Percentiles rank a stretch among this genome's conserved stretches.
Evolutionary conservation across 108 stramenopile species (phyloP).

Genomic region (Cyclotella choctawhatcheeana): DNA sequence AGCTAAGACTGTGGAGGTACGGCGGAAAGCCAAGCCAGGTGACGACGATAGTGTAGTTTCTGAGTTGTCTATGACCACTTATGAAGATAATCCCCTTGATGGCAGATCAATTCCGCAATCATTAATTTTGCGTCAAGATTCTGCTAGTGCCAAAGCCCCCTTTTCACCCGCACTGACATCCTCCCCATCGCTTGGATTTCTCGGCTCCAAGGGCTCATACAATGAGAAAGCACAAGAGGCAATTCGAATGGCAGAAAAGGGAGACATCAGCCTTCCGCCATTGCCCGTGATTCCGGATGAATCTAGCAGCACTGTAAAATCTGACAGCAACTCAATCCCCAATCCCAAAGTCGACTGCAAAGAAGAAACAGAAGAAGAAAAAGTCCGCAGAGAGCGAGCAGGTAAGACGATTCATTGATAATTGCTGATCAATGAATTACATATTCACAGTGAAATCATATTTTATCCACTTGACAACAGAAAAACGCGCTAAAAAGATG

Average conservation of each 20-base stretch:
- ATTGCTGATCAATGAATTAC: no score
- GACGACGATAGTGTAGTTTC: constrained; percentile 45
- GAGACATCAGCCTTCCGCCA: constrained; percentile 18
- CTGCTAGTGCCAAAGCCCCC: constrained; percentile 16
- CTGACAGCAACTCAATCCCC: not conserved
- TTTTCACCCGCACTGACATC: constrained; percentile 26
- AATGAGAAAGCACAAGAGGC: constrained; percentile 20
- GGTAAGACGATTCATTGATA: not conserved
- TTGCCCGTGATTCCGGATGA: constrained; percentile 14
- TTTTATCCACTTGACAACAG: not conserved
- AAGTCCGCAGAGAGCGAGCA: constrained; percentile 10
- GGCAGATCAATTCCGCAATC: constrained; percentile 30
- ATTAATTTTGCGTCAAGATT: constrained; percentile 24
- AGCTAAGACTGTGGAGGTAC: constrained; percentile 15
- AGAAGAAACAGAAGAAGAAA: constrained; percentile 28
- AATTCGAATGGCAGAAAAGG: constrained; percentile 33
- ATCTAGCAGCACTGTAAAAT: constrained; percentile 14
- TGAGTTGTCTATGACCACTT: constrained; percentile 42
- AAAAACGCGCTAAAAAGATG: constrained; percentile 49
- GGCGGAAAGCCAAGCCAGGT: constrained; percentile 10
- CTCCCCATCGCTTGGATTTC: constrained; percentile 17
- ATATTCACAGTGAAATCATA: no score
- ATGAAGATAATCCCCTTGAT: constrained; percentile 37
- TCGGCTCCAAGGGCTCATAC: not conserved
- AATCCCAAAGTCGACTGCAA: not conserved